Percentiles rank a stretch among this genome's conserved stretches.
These are phyloP conservation scores for Beauveria brongniartii DNA, from an alignment of 2,329 filamentous ascomycete genomes.

Conservation along the genomic window DNA sequence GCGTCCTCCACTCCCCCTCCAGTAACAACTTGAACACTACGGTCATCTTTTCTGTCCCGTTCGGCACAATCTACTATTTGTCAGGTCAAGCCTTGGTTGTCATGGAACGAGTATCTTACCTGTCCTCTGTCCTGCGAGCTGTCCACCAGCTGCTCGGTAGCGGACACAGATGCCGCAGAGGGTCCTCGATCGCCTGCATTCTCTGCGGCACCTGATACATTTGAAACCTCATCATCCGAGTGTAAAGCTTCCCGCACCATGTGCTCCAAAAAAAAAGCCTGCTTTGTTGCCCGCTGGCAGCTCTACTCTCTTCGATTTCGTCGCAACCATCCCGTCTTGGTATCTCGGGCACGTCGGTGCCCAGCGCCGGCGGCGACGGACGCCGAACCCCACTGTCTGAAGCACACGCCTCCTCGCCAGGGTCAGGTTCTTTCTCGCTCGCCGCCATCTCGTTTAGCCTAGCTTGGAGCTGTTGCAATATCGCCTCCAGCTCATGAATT, in stretches of 20 bases:
- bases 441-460: background rate
- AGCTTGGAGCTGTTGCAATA: background rate
- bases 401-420: background rate
- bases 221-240: background rate
- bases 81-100: background rate
- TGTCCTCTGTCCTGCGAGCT: background rate
- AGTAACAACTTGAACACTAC: background rate
- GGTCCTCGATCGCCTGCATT: background rate
- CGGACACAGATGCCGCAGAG: background rate
- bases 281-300: background rate
- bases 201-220: background rate
- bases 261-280: background rate
- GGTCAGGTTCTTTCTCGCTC: background rate
- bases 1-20: background rate
- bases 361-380: background rate
- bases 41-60: background rate
- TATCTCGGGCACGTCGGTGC: background rate
- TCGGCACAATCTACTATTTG: background rate
- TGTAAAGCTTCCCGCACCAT: background rate
- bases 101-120: background rate
- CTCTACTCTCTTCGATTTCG: background rate
- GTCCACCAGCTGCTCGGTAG: background rate
- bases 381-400: background rate
- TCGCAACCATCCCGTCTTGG: background rate
- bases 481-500: background rate